These are phyloP conservation scores for Silene uniflora DNA, from an alignment of 148 eudicot genomes.

Conservation along the genomic window DNA sequence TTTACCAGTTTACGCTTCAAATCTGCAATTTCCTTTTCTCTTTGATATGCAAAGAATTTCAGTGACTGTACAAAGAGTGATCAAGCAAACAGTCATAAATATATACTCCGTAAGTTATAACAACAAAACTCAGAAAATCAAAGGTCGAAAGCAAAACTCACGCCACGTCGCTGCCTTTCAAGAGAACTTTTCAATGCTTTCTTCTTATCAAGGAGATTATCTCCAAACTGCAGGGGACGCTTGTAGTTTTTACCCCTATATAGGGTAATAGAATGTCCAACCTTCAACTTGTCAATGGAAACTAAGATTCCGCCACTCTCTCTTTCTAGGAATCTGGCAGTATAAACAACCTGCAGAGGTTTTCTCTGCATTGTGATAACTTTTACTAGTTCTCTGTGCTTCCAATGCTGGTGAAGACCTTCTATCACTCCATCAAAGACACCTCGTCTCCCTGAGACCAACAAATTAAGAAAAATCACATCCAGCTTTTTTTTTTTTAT, in stretches of 20 bases:
- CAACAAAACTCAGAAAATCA: slow-evolving; percentile 6
- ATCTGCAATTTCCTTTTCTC: slow-evolving; percentile 56
- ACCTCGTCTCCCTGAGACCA: slow-evolving; percentile 78
- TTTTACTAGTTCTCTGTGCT: slow-evolving; percentile 82
- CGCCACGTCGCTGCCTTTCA: slow-evolving; percentile 84
- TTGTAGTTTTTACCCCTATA: slow-evolving; percentile 88
- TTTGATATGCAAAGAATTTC: slow-evolving; percentile 69
- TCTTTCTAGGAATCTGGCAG: slow-evolving; percentile 65
- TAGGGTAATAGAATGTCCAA: slow-evolving; percentile 81
- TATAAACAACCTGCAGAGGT: slow-evolving; percentile 49
- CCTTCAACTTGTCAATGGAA: slow-evolving; percentile 68
- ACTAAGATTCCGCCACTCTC: slow-evolving; percentile 80
- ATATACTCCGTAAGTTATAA: neutral
- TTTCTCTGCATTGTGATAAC: slow-evolving; percentile 81
- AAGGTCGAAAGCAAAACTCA: slow-evolving; percentile 35
- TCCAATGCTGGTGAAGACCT: slow-evolving; percentile 97
- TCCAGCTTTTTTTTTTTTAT: too few relatives aligned
- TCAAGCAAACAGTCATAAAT: neutral
- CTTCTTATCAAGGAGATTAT: slow-evolving; percentile 66
- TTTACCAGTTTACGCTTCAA: slow-evolving; percentile 63
- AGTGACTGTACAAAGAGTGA: slow-evolving; percentile 50
- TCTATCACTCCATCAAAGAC: slow-evolving; percentile 88
- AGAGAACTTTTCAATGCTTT: slow-evolving; percentile 81
- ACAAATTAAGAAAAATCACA: slow-evolving; percentile 4
- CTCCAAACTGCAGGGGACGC: slow-evolving; percentile 51